Base-by-base conservation (phyloP, 768 basidiomycete species). In the Tricholoma sp. region DNA sequence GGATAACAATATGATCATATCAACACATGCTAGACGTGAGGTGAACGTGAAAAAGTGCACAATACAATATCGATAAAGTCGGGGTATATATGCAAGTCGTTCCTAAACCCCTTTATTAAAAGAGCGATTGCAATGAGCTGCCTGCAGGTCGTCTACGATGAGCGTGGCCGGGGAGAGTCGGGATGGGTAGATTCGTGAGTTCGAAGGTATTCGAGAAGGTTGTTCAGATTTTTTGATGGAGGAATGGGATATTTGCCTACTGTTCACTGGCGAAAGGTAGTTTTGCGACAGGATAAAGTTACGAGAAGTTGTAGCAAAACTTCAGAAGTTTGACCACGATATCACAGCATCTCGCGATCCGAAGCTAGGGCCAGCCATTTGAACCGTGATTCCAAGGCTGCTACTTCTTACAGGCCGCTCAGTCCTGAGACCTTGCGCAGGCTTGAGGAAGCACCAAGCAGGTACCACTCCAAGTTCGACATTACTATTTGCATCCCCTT, bases 381-480 rank as follows among this genome's bases (percentile, higher is more conserved):
- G 73, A 42, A 88, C 77, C 7, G 80, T 83, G 58, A 86, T 80
- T 10, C 84, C 85, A n/a, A 88, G 68, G 65, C 84, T 87, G 42
- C 74, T 67, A 50, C 74, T 81, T 31, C 90, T 80, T 61, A 87
- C 71, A 1, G 89, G 88, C 18, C 89, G 77, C 61, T 84, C 81
- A 4, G 81, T 78, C 37, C 75, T 70, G 54, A 85, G 72, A 3
- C 84, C 85, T 58, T 81, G 79, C 48, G 79, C 76, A 33, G 84
- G 80, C 63, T 82, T 83, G 59, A 82, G 54, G 76, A 92, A 90
- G 65, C 81, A 84, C 88, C 89, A 91, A 6, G 86, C 82, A 10
- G 89, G 89, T 3, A 89, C 81, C 32, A 86, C 78, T 37, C 89
- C 89, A 15, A 89, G 68, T 65, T 90, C 88, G 34, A 84, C 72